Conservation (phyloP, 371 early-diverging fungal species). For the Furculomyces boomerangus region DNA sequence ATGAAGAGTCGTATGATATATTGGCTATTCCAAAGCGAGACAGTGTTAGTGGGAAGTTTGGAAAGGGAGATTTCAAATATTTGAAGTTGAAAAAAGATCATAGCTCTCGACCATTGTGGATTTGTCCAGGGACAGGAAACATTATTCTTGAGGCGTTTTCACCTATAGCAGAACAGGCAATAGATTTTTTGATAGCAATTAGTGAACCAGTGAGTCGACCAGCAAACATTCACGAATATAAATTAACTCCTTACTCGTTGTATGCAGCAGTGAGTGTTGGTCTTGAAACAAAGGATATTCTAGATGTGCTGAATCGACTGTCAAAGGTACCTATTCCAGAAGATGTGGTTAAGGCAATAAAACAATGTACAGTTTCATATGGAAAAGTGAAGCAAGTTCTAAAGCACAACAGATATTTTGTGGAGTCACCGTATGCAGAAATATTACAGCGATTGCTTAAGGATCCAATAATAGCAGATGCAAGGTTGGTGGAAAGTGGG, state of each 20-base stretch:
- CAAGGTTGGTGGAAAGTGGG: slow-evolving; percentile 29
- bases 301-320: slow-evolving; percentile 78
- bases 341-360: slow-evolving; percentile 72
- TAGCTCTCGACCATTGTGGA: slow-evolving; percentile 84
- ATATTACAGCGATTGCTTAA: slow-evolving; percentile 67
- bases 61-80: slow-evolving; percentile 51
- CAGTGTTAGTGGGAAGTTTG: slow-evolving; percentile 27
- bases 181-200: slow-evolving; percentile 97
- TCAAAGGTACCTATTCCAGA: slow-evolving; percentile 83
- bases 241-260: slow-evolving; percentile 91
- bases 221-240: slow-evolving; percentile 93
- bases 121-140: slow-evolving; percentile 74
- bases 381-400: slow-evolving; percentile 97
- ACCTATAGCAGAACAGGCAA: slow-evolving; percentile 84
- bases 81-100: slow-evolving; percentile 78
- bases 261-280: slow-evolving; percentile 99
- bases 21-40: slow-evolving; percentile 8
- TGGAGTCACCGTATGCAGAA: slow-evolving; percentile 77
- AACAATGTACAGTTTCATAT: slow-evolving; percentile 78
- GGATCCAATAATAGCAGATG: slow-evolving; percentile 55
- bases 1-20: background rate
- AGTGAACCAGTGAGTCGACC: slow-evolving; percentile 98
- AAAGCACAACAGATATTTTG: slow-evolving; percentile 86
- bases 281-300: slow-evolving; percentile 87
- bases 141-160: slow-evolving; percentile 96